Conservation (phyloP, 768 basidiomycete species). For the Russula compacta region DNA sequence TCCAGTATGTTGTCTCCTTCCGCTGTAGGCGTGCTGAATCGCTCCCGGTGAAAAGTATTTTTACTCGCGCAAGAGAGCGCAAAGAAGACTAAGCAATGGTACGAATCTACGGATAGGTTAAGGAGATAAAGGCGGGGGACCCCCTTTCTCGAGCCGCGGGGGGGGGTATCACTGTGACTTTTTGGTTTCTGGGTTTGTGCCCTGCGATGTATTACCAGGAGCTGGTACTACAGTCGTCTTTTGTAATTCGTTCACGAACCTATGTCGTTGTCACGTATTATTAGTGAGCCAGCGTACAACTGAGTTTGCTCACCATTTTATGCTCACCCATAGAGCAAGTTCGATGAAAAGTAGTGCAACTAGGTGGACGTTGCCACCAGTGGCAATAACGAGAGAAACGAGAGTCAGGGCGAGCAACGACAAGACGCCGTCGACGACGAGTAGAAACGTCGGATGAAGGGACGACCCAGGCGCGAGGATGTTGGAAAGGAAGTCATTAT, state of each 20-base stretch:
- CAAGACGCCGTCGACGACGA: slow-evolving; percentile 56
- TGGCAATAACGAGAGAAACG: slow-evolving; percentile 46
- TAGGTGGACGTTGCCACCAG: slow-evolving; percentile 58
- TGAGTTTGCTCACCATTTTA: slow-evolving; percentile 63
- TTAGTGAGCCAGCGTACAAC: background rate
- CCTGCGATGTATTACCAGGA: background rate
- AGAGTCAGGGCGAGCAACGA: slow-evolving; percentile 49
- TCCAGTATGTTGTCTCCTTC: background rate
- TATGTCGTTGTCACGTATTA: slow-evolving; percentile 24
- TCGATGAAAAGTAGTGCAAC: slow-evolving; percentile 58
- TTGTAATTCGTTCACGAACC: slow-evolving; percentile 57
- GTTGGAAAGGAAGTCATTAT: slow-evolving; percentile 37
- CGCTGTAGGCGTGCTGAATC: background rate
- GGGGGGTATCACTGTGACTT: slow-evolving; percentile 2
- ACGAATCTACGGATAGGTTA: slow-evolving; percentile 58
- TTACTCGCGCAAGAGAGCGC: slow-evolving; percentile 75
- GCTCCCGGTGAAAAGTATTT: slow-evolving; percentile 43
- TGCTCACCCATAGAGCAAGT: slow-evolving; percentile 62
- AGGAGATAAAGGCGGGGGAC: slow-evolving; percentile 30
- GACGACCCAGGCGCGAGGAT: slow-evolving; percentile 71
- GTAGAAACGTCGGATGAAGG: slow-evolving; percentile 58
- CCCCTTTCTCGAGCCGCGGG: background rate
- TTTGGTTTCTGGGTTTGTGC: slow-evolving; percentile 4
- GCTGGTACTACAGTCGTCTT: background rate
- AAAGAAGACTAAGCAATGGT: slow-evolving; percentile 72